Evolutionary conservation across 2,329 filamentous ascomycete species (phyloP).

Genomic region (Paecilomyces variotii): DNA sequence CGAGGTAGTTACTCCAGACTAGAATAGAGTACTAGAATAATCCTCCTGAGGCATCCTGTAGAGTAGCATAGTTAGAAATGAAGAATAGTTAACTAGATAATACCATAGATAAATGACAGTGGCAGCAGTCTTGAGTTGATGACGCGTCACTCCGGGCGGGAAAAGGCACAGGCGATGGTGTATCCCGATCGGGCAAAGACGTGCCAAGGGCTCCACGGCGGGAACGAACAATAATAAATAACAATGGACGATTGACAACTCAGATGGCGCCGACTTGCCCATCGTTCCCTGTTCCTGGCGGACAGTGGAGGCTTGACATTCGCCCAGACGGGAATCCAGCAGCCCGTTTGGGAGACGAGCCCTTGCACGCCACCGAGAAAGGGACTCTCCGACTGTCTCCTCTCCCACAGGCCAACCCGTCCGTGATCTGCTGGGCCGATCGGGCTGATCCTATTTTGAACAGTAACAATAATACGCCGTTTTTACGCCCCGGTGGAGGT

Average conservation of each 20-base stretch:
- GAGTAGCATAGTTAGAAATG: no score
- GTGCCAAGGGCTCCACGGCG: neutral
- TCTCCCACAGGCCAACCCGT: neutral
- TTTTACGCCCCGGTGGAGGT: neutral
- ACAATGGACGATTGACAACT: neutral
- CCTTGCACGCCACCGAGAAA: neutral
- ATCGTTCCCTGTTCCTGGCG: constrained; percentile 1
- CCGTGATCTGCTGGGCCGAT: constrained; percentile 1
- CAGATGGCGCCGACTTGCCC: neutral
- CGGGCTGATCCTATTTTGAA: neutral
- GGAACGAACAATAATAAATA: neutral
- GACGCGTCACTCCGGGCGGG: neutral
- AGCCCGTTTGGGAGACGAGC: neutral
- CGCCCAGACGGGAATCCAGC: neutral
- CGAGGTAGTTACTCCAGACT: neutral
- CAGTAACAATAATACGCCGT: neutral
- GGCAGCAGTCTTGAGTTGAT: neutral
- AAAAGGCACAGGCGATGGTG: neutral
- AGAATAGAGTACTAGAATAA: no score
- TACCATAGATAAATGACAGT: neutral
- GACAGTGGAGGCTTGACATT: neutral
- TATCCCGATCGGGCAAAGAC: neutral
- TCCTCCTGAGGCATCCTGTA: neutral
- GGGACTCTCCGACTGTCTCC: neutral
- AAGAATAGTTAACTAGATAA: neutral